Conservation (phyloP, 257 asterid species). For the Solanum bukasovii region DNA sequence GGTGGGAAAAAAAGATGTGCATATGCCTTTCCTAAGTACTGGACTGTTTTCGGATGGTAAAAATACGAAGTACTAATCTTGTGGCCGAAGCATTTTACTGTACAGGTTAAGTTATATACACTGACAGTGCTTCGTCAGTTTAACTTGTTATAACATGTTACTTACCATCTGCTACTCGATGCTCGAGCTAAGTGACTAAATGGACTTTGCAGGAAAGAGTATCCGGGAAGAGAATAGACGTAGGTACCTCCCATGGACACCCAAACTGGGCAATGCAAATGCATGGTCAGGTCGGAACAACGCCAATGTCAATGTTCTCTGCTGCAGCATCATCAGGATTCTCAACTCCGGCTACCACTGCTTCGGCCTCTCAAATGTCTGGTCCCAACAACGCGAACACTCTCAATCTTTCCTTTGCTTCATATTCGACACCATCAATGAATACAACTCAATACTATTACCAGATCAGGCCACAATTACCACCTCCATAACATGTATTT, state of each 20-base stretch:
- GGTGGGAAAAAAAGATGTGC: not conserved
- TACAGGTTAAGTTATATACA: not conserved
- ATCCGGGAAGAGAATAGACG: constrained; percentile 14
- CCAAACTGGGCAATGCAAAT: constrained; percentile 39
- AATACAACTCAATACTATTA: constrained; percentile 18
- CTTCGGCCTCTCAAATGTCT: constrained; percentile 12
- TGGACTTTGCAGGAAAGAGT: constrained; percentile 26
- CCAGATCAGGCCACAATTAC: constrained; percentile 24
- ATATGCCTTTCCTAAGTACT: not conserved
- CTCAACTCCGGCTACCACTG: constrained; percentile 36
- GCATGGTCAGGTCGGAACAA: constrained; percentile 19
- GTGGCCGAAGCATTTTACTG: not conserved
- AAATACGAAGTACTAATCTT: not conserved
- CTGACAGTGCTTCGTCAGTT: not conserved
- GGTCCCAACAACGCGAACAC: constrained; percentile 5
- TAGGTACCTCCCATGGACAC: constrained; percentile 25
- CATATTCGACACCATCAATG: constrained; percentile 15
- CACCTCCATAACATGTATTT: constrained; percentile 14
- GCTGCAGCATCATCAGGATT: constrained; percentile 97
- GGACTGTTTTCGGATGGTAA: not conserved
- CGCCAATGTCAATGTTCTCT: constrained; percentile 24
- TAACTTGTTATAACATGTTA: not conserved
- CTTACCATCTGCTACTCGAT: not conserved
- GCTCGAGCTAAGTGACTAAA: not conserved
- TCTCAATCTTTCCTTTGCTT: constrained; percentile 25